phyloP scores from a whole-genome alignment of 2,329 filamentous ascomycete genomes.

The Colletotrichum karsti region DNA sequence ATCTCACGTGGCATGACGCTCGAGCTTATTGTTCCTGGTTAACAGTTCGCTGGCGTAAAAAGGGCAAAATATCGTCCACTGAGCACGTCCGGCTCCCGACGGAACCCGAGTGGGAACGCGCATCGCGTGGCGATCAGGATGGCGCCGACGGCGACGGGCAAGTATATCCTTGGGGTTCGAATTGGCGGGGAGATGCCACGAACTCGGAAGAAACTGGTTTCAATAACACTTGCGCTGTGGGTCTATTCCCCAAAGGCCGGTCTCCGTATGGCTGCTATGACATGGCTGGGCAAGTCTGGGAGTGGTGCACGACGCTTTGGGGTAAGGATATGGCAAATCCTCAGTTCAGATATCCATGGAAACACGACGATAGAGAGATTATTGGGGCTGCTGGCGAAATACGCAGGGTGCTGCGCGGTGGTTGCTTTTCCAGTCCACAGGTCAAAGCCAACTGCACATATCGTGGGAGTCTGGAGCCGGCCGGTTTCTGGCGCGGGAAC shows the following conservation, averaged over 20 bases:
- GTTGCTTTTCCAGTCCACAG: neutral
- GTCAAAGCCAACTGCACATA: conserved; percentile 18
- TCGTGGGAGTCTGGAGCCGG: conserved; percentile 11
- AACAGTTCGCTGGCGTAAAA: neutral
- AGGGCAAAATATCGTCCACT: neutral
- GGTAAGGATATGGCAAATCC: conserved; percentile 7
- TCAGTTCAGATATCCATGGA: neutral
- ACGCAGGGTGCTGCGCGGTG: neutral
- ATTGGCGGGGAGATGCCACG: neutral
- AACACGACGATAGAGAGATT: neutral
- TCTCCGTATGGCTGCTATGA: conserved; percentile 7
- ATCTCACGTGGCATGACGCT: conserved; percentile 11
- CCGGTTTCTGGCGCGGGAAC: conserved; percentile 5
- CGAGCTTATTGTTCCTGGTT: conserved; percentile 12
- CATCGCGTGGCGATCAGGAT: neutral
- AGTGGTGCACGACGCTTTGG: conserved; percentile 23
- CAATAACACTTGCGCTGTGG: neutral
- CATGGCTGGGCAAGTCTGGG: conserved; percentile 11
- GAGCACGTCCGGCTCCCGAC: conserved; percentile 4
- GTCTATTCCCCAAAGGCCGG: neutral
- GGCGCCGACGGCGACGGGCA: neutral
- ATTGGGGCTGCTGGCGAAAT: neutral
- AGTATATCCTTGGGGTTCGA: neutral
- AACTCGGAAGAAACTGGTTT: conserved; percentile 1
- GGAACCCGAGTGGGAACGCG: conserved; percentile 9